Percentiles rank a stretch among this genome's conserved stretches.
Conservation (phyloP, 208 protist species). For the Leishmania gerbilli region DNA sequence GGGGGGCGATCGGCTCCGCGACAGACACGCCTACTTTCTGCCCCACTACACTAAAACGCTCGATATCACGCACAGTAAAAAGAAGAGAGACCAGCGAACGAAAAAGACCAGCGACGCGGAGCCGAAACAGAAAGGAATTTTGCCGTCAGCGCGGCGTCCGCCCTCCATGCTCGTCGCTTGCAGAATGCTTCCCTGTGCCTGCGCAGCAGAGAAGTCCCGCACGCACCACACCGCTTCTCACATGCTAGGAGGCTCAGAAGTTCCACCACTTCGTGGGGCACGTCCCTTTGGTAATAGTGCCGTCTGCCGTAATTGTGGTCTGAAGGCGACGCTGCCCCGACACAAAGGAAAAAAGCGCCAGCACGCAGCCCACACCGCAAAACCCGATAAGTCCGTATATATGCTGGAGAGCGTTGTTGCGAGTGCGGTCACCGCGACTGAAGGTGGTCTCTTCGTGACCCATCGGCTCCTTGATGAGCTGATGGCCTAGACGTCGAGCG, state of each 20-base stretch:
- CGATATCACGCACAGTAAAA: not conserved
- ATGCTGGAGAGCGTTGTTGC: conserved; percentile 61
- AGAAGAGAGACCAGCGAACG: not conserved
- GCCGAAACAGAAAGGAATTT: not conserved
- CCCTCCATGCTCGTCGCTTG: not conserved
- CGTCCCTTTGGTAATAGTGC: conserved; percentile 60
- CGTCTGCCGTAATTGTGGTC: conserved; percentile 55
- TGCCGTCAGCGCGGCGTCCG: not conserved
- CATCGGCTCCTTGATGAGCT: conserved; percentile 91
- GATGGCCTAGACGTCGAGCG: conserved; percentile 63
- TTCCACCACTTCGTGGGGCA: conserved; percentile 82
- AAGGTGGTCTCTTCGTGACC: conserved; percentile 88
- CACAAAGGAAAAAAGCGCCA: conserved; percentile 64
- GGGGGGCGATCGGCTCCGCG: not conserved
- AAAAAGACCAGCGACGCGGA: not conserved
- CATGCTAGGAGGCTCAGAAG: conserved; percentile 39
- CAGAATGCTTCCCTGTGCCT: not conserved
- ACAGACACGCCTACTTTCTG: not conserved
- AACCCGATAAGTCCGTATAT: conserved; percentile 49
- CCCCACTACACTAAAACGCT: not conserved
- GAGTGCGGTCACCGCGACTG: conserved; percentile 63
- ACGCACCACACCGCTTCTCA: not conserved
- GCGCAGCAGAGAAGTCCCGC: no score
- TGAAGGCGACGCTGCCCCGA: conserved; percentile 58
- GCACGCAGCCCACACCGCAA: conserved; percentile 56